Base-by-base conservation (phyloP, 2,329 filamentous ascomycete species). In the Capronia americana region DNA sequence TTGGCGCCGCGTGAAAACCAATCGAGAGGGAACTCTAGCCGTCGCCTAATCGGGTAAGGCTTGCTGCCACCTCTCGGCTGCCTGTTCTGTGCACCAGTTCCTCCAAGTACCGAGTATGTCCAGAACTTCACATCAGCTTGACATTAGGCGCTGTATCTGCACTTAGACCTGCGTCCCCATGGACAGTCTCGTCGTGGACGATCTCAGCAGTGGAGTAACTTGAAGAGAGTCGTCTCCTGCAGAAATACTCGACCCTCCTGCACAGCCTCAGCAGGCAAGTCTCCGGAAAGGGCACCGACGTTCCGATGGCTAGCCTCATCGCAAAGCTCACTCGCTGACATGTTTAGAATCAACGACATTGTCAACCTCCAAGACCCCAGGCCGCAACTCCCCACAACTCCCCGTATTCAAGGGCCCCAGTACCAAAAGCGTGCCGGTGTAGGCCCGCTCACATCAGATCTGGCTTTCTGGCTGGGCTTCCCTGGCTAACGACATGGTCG, bases 391-490 rank as follows among this genome's bases (percentile, higher is more conserved):
- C 6, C 34, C 34, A 41, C 14, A 17, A 41, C 3, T 41, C 34
- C 34, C 34, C 34, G 34, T 41, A 41, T 41, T 23, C 46, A 48
- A 48, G 17, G 44, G 3, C 23, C 44, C 10, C 23, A 17, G n/a
- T 20, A 48, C 14, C 10, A 17, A 48, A 48, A 20, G 17, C n/a
- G 44, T 12, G 32, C 24, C 20, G 46, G 4, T 48, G 44, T 48
- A 7, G 46, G 46, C 46, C 46, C 46, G n/a, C n/a, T 50, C 46
- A 50, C 46, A 11, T 50, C 46, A 50, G 46, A 50, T 24, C 10
- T 23, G 10, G 20, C n/a, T 26, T 24, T 50, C 23, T 23, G 8
- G 20, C 46, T 50, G 8, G 46, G 10, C 8, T 23, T 20, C n/a
- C 46, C 23, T 8, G 20, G 10, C 20, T 24, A 23, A 20, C 46